These are phyloP conservation scores for Ilex paraguariensis DNA, from an alignment of 305 asterid species.

Conservation along the genomic window DNA sequence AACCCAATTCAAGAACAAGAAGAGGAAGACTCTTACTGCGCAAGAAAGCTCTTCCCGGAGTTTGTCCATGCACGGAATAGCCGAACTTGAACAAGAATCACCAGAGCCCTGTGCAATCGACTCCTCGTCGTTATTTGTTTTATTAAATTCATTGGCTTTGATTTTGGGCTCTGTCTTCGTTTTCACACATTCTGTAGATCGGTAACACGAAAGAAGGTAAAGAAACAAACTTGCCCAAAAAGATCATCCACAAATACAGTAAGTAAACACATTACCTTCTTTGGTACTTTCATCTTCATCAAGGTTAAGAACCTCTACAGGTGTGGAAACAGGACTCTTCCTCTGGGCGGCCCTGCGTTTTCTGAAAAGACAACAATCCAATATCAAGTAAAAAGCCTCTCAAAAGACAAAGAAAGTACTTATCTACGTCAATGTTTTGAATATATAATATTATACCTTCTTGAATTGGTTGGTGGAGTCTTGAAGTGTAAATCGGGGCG, in stretches of 20 bases:
- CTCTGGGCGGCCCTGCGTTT: constrained; percentile 60
- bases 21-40: constrained; percentile 44
- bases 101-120: constrained; percentile 23
- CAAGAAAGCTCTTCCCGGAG: constrained; percentile 95
- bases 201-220: constrained; percentile 4
- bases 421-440: not conserved
- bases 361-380: constrained; percentile 25
- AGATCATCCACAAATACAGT: not conserved
- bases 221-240: not conserved
- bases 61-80: constrained; percentile 67
- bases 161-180: constrained; percentile 16
- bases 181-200: constrained; percentile 31
- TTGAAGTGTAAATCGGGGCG: constrained; percentile 38
- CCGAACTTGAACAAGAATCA: constrained; percentile 29
- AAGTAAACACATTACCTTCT: constrained; percentile 38
- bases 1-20: not conserved
- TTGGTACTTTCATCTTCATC: constrained; percentile 51
- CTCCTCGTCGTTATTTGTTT: constrained; percentile 22
- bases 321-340: constrained; percentile 43
- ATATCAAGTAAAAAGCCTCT: constrained; percentile 2
- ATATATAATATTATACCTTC: constrained; percentile 36
- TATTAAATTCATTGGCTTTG: constrained; percentile 25
- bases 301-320: constrained; percentile 54
- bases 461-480: constrained; percentile 77
- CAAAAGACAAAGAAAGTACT: not conserved